Evolutionary conservation across 202 grass and related monocot genomes (phyloP).

Genomic region (Panicum virgatum): DNA sequence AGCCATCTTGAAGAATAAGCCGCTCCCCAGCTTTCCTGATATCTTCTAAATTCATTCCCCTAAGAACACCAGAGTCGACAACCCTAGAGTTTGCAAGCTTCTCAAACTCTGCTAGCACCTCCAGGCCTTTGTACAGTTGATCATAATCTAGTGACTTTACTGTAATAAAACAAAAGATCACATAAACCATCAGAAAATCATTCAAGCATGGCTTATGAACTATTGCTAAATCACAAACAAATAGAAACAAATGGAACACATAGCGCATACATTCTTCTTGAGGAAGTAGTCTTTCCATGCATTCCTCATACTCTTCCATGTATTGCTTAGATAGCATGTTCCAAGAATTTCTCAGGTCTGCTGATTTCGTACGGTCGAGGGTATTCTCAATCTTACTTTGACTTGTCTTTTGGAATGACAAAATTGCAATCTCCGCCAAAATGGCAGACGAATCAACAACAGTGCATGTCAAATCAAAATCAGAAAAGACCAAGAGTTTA

Average conservation of each 20-base stretch:
- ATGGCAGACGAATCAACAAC: constrained; percentile 89
- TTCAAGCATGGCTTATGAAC: constrained; percentile 5
- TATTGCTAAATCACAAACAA: constrained; percentile 23
- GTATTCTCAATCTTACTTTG: constrained; percentile 54
- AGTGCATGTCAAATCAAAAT: constrained; percentile 99
- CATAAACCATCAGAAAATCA: constrained; percentile 32
- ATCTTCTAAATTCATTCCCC: constrained; percentile 85
- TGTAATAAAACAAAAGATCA: constrained; percentile 49
- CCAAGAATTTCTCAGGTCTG: constrained; percentile 75
- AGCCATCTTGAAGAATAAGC: constrained; percentile 86
- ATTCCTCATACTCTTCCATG: constrained; percentile 79
- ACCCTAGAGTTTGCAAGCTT: constrained; percentile 87
- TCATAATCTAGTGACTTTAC: constrained; percentile 73
- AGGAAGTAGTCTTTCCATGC: constrained; percentile 82
- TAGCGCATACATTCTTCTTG: constrained; percentile 60
- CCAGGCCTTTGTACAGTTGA: constrained; percentile 62
- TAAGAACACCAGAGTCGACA: constrained; percentile 81
- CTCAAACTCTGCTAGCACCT: constrained; percentile 83
- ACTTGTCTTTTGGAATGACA: constrained; percentile 70
- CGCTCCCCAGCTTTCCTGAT: constrained; percentile 88
- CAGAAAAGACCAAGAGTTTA: constrained; percentile 78
- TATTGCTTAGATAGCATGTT: constrained; percentile 79
- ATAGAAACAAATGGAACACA: constrained; percentile 23
- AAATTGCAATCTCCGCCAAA: constrained; percentile 90
- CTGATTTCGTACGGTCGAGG: constrained; percentile 46